Evolutionary conservation across 257 asterid genomes (phyloP), one percentile per base, ranked within the genome.

Genomic region (Plantago ovata): DNA sequence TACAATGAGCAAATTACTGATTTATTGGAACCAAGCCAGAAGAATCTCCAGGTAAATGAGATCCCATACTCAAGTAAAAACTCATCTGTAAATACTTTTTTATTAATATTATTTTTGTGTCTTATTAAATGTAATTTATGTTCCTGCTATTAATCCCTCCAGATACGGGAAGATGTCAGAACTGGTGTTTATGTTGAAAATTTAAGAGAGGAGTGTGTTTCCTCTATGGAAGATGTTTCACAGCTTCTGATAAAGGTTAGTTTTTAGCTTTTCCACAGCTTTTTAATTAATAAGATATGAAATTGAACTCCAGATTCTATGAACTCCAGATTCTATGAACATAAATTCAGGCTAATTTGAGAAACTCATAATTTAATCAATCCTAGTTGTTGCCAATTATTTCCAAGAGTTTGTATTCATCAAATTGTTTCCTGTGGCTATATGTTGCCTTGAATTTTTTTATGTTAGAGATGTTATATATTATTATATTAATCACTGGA

Each of bases 1-100:
- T 93, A 93, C 77, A 93, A 93, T 78, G 99, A 93, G 60, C 99
- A 93, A 82, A 89, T 93, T 59, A 89, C 99, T 67, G 99, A 93
- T 81, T 68, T 93, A 56, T 73, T 93, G 86, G 97, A 93, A 61
- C 96, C 99, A 65, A 82, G 77, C 70, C 99, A 89, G 58, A 83
- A 82, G 76, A 86, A 81, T 73, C 99, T 93, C 65, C 97, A 82
- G 99, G 99, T 93, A 71, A 70, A 39, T n/a, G 45, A 39, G 14
- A 39, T 15, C 18, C 32, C 56, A 21, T 39, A 24, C 65, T 67
- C 53, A 39, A 38, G 9, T 56, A 41, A 18, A 44, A 40, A 52
- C 20, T 68, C n/a, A 24, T 21, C 53, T 52, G 10, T 50, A 20
- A 16, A 22, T 23, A n/a, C 3, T 66, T 55, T n/a, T 47, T 18